phyloP scores from a whole-genome alignment of 208 protist species.

The Wallacemonas collosoma region DNA sequence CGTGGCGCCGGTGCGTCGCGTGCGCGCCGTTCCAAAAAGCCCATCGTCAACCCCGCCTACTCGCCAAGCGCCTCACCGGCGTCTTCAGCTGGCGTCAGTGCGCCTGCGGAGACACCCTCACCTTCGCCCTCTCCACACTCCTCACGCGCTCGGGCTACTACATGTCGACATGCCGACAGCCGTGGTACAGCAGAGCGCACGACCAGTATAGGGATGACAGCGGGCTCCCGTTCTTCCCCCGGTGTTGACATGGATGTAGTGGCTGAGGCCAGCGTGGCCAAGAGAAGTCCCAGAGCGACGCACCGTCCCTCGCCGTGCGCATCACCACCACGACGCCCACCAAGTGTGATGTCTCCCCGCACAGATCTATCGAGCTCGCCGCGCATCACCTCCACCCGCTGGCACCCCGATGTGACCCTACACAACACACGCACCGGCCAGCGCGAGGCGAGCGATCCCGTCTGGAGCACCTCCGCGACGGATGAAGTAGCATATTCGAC shows the following conservation, averaged over 20 bases:
- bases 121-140: background rate
- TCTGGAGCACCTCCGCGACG: too few species aligned
- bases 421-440: too few species aligned
- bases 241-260: too few species aligned
- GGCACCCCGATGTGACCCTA: too few species aligned
- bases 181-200: too few species aligned
- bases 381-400: too few species aligned
- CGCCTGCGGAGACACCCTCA: background rate
- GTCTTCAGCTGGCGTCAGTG: background rate
- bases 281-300: too few species aligned
- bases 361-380: background rate
- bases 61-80: constrained; percentile 1
- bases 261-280: too few species aligned
- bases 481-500: too few species aligned
- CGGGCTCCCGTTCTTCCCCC: too few species aligned
- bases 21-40: background rate
- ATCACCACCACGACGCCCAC: background rate
- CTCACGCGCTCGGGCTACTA: background rate
- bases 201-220: too few species aligned
- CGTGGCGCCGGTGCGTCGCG: background rate
- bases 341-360: background rate
- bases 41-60: background rate
- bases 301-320: background rate
- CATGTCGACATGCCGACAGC: background rate
- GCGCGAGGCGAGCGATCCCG: too few species aligned